Conservation (phyloP, 2,329 filamentous ascomycete genomes). For the Pochonia chlamydosporia region DNA sequence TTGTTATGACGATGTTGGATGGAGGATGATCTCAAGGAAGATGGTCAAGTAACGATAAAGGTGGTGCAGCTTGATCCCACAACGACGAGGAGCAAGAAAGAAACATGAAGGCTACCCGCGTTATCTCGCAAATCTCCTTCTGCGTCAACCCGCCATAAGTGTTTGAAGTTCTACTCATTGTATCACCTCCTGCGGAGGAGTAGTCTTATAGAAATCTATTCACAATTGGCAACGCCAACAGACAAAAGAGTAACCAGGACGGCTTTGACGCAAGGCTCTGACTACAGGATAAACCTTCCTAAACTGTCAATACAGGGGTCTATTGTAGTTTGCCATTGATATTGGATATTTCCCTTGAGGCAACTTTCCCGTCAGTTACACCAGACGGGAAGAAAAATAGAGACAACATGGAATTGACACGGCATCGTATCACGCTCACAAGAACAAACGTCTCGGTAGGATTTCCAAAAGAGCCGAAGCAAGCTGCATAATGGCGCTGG, state of each 20-base stretch:
- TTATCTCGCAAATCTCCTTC: neutral
- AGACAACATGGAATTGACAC: no score
- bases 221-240: neutral
- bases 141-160: constrained; percentile 2
- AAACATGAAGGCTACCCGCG: neutral
- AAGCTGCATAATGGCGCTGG: neutral
- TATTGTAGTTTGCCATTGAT: no score
- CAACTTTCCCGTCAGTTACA: no score
- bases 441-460: neutral
- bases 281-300: no score
- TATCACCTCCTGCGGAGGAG: constrained; percentile 4
- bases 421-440: neutral
- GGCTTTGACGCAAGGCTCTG: no score
- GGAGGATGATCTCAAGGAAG: neutral
- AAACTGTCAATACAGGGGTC: no score
- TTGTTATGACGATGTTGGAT: no score
- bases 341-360: no score
- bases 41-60: neutral
- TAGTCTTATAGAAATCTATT: constrained; percentile 3
- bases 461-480: neutral
- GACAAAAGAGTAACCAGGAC: neutral
- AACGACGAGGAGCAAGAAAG: neutral
- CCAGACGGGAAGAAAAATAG: no score
- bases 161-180: neutral
- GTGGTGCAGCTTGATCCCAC: neutral